phyloP scores from a whole-genome alignment of 768 basidiomycete species.

The Hydnum rufescens region DNA sequence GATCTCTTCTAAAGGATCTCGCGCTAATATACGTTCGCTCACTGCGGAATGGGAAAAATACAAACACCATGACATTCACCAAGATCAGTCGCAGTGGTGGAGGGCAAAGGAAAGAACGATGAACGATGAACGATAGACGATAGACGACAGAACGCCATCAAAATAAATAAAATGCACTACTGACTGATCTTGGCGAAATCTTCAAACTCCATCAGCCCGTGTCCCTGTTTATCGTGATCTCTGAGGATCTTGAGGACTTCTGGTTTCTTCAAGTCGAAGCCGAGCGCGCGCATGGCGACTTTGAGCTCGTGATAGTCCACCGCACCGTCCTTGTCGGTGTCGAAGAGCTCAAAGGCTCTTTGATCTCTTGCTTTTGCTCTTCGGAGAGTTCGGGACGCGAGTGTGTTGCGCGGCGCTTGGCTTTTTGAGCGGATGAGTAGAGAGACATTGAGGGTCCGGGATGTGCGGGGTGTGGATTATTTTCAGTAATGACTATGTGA shows the following conservation, averaged over 20 bases:
- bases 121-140: too few relatives aligned
- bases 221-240: constrained; percentile 72
- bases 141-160: not conserved
- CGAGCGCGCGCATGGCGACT: constrained; percentile 94
- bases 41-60: constrained; percentile 29
- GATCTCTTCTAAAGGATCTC: constrained; percentile 95
- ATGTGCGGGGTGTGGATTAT: too few relatives aligned
- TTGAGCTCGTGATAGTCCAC: constrained; percentile 98
- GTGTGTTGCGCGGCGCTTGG: constrained; percentile 52
- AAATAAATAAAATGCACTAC: constrained; percentile 25
- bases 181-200: constrained; percentile 85
- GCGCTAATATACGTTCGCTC: constrained; percentile 80
- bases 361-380: constrained; percentile 72
- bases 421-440: constrained; percentile 23
- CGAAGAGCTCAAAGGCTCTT: constrained; percentile 99
- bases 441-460: too few relatives aligned
- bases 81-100: not conserved
- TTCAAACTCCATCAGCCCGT: constrained; percentile 75
- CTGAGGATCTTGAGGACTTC: constrained; percentile 89
- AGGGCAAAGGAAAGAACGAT: not conserved
- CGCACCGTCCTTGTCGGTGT: constrained; percentile 92
- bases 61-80: not conserved
- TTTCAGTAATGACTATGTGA: too few relatives aligned
- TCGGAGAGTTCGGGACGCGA: constrained; percentile 67
- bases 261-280: constrained; percentile 96